These are phyloP conservation scores for Ophiorrhiza pumila DNA, from an alignment of 257 asterid species.

Conservation along the genomic window DNA sequence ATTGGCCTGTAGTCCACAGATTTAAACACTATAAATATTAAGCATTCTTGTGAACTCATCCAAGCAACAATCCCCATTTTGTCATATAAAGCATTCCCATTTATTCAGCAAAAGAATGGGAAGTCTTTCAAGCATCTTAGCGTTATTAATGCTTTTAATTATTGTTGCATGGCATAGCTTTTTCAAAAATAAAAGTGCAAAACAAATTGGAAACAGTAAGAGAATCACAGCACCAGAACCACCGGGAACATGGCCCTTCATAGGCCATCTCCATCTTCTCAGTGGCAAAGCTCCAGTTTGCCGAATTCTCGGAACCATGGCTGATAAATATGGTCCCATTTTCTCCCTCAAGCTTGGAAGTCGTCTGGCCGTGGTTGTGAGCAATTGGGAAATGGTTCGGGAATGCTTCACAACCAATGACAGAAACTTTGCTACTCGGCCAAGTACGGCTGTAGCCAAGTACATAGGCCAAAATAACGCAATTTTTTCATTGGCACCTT, in stretches of 20 bases:
- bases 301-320: conserved; percentile 46
- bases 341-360: conserved; percentile 52
- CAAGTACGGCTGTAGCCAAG: conserved; percentile 29
- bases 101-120: too few relatives aligned
- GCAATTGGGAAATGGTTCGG: conserved; percentile 37
- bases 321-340: conserved; percentile 55
- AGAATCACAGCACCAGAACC: conserved; percentile 31
- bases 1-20: too few relatives aligned
- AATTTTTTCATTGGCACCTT: conserved; percentile 37
- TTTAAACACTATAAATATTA: too few relatives aligned
- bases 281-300: conserved; percentile 29
- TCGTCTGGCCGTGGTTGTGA: conserved; percentile 46
- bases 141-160: neutral
- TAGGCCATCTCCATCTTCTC: conserved; percentile 62
- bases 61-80: too few relatives aligned
- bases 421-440: conserved; percentile 40
- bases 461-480: conserved; percentile 41
- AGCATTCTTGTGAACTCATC: too few relatives aligned
- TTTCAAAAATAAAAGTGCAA: conserved; percentile 1
- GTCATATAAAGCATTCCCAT: too few relatives aligned
- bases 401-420: conserved; percentile 63
- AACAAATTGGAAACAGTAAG: neutral
- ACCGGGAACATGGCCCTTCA: conserved; percentile 54
- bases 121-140: neutral
- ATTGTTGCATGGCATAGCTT: conserved; percentile 1